Conservation (phyloP, 345 rosid species). For the Eucalyptus virginea region DNA sequence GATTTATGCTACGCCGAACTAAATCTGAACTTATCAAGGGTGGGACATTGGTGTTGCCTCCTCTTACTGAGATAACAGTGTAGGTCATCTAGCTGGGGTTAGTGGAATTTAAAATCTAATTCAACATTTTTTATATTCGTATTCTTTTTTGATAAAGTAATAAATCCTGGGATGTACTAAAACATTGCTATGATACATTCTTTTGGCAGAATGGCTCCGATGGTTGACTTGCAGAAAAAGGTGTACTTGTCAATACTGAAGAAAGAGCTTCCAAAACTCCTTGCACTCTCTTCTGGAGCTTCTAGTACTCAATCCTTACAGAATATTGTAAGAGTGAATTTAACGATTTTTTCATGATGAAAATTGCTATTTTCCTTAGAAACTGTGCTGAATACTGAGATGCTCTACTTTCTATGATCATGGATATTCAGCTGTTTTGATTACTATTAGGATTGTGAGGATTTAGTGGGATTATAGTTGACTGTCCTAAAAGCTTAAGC, state of each 20-base stretch:
- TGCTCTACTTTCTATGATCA: not conserved
- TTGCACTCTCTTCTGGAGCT: conserved; percentile 52
- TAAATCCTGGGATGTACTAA: not conserved
- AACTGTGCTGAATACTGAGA: not conserved
- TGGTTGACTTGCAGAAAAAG: conserved; percentile 66
- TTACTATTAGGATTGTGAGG: not conserved
- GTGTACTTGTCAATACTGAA: conserved; percentile 72
- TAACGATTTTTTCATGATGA: not conserved
- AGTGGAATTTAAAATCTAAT: not conserved
- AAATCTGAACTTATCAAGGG: conserved; percentile 59
- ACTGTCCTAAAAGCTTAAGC: too few relatives aligned
- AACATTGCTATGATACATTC: not conserved
- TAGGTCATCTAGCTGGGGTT: conserved; percentile 3
- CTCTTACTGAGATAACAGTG: conserved; percentile 85
- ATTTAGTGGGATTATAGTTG: too few relatives aligned
- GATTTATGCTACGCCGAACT: conserved; percentile 87
- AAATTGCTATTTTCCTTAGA: not conserved
- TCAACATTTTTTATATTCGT: not conserved
- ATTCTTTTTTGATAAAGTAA: not conserved
- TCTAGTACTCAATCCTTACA: conserved; percentile 64
- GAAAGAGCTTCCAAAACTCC: conserved; percentile 82
- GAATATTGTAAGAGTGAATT: conserved; percentile 46
- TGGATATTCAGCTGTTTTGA: not conserved
- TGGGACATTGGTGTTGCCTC: conserved; percentile 66
- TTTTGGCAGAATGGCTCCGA: conserved; percentile 61